Base-by-base conservation (phyloP, 805 yeast species). In the Diddensiella santjacobensis region DNA sequence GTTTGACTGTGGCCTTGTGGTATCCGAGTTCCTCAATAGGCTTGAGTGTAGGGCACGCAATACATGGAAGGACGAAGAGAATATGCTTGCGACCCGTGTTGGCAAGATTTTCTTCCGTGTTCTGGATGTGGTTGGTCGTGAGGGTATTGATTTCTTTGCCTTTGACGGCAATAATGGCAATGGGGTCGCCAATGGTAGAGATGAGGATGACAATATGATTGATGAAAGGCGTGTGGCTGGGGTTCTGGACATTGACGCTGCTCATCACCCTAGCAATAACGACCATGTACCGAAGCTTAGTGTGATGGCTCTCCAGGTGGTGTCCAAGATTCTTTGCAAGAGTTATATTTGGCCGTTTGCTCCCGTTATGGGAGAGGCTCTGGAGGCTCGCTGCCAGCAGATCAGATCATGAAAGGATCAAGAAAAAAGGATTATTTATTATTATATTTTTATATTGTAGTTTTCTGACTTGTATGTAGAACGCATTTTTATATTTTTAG, bases 1-100 rank as follows among this genome's bases (percentile, higher is more conserved):
- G 8, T 64, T 68, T 24, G 71, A 69, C 46, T 62, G 71, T 37
- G 68, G 65, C 0, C 45, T 69, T 29, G 66, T 68, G 13, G 60
- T 66, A 13, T 57, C 65, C 8, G 69, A 65, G 53, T 64, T 63
- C 8, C 54, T 66, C 40, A 44, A 55, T 18, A 49, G 63, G 11
- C 50, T 59, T 4, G 61, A 57, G 48, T 29, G 40, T 20, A 49
- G 46, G 40, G 41, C 49, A 8, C 35, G 42, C 4, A n/a, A 24
- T 17, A 46, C 47, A 13, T 51, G 58, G 56, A 29, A 33, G n/a
- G 56, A 55, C 17, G 56, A 58, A 13, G 61, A 58, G 31, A 24
- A 40, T 17, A 22, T 47, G 48, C 52, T 58, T 15, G 54, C 53
- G 13, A 29, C 48, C 10, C 40, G 61, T 23, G 39, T 58, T 3